Percentiles rank a stretch among this genome's conserved stretches.
These are phyloP conservation scores for Saccharata proteae DNA, from an alignment of 2,329 filamentous ascomycete genomes.

Conservation along the genomic window DNA sequence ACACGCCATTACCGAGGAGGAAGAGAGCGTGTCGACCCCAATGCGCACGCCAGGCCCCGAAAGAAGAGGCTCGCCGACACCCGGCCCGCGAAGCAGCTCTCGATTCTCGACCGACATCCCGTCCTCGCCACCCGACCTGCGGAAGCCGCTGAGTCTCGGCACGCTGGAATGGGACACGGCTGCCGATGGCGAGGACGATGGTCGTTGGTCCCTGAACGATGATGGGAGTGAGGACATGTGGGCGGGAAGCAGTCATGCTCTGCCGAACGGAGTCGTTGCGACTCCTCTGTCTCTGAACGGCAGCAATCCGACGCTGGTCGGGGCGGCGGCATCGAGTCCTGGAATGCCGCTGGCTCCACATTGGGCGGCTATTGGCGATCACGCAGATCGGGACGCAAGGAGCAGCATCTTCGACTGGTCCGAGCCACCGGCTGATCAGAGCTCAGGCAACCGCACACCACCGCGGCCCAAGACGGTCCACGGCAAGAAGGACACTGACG, in stretches of 20 bases:
- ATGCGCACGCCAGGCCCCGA: too few species aligned
- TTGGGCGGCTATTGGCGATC: constrained; percentile 12
- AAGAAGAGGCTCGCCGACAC: constrained; percentile 26
- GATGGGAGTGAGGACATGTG: constrained; percentile 22
- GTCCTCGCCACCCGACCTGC: constrained; percentile 34
- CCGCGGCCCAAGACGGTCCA: constrained; percentile 63
- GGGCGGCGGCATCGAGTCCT: constrained; percentile 19
- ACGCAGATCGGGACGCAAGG: constrained; percentile 31
- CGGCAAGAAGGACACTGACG: constrained; percentile 60
- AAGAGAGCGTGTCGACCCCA: constrained; percentile 37
- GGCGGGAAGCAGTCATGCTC: constrained; percentile 25
- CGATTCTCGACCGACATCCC: constrained; percentile 28
- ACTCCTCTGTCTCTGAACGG: constrained; percentile 21
- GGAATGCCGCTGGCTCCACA: constrained; percentile 1
- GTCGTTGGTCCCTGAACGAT: constrained; percentile 29
- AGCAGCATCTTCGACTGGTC: constrained; percentile 73
- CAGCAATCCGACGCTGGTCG: constrained; percentile 19
- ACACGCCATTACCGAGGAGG: constrained; percentile 38
- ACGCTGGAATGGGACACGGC: constrained; percentile 28
- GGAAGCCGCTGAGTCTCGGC: constrained; percentile 27
- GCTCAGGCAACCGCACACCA: constrained; percentile 45
- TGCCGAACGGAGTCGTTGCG: constrained; percentile 18
- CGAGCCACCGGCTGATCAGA: constrained; percentile 52
- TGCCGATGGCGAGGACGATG: constrained; percentile 26
- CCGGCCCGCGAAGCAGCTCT: constrained; percentile 18